These are phyloP conservation scores for Boletus rex-veris DNA, from an alignment of 768 basidiomycete genomes.

Conservation along the genomic window DNA sequence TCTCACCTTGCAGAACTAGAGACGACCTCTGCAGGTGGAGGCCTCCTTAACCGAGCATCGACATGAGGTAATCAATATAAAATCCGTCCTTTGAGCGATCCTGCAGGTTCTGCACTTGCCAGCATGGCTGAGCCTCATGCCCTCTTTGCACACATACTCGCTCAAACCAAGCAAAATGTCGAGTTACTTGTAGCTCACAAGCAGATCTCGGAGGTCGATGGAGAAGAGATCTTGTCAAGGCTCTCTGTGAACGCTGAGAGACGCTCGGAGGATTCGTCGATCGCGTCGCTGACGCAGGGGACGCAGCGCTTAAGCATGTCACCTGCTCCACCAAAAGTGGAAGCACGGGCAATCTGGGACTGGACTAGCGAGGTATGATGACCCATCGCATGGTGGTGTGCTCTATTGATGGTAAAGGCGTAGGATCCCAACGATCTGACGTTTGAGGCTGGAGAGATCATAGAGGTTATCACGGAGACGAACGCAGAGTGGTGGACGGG, in stretches of 20 bases:
- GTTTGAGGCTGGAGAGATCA: conserved; percentile 70
- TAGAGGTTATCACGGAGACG: conserved; percentile 79
- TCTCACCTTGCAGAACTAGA: no score
- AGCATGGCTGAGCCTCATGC: conserved; percentile 25
- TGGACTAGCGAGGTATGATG: conserved; percentile 29
- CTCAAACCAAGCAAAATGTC: conserved; percentile 47
- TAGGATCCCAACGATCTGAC: conserved; percentile 77
- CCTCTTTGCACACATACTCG: conserved; percentile 37
- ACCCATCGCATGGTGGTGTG: neutral
- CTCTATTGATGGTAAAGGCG: conserved; percentile 1
- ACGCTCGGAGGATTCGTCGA: conserved; percentile 15
- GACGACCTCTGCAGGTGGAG: no score
- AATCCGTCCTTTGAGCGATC: neutral
- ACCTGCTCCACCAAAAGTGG: conserved; percentile 20
- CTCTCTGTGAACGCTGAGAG: conserved; percentile 29
- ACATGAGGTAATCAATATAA: conserved; percentile 24
- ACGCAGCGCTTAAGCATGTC: conserved; percentile 26
- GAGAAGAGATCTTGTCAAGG: conserved; percentile 37
- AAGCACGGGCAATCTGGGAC: conserved; percentile 29
- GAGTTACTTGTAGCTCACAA: conserved; percentile 42
- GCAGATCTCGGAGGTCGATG: conserved; percentile 40
- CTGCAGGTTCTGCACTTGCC: neutral
- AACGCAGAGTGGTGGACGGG: conserved; percentile 92
- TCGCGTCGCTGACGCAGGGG: conserved; percentile 21
- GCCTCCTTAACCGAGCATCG: neutral